Evolutionary conservation across 2,329 filamentous ascomycete species (phyloP).

Genomic region (Purpureocillium takamizusanense): DNA sequence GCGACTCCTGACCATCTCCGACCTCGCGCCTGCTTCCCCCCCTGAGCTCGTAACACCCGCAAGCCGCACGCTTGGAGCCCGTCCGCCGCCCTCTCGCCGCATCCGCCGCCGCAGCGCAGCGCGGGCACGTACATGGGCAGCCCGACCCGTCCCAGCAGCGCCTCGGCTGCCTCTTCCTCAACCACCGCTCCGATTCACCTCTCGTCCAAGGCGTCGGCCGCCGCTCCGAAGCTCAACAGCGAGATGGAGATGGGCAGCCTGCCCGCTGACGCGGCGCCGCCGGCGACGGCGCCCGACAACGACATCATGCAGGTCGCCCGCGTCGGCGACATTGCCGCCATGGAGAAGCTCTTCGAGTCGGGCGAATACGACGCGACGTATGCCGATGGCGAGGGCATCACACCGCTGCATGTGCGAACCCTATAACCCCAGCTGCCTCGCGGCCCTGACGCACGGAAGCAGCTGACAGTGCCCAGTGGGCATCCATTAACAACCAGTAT

Average conservation of each 20-base stretch:
- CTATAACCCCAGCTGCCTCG: not conserved
- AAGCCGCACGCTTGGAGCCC: not conserved
- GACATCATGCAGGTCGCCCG: conserved; percentile 96
- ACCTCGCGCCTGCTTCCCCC: no score
- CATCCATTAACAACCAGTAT: conserved; percentile 97
- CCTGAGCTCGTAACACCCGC: no score
- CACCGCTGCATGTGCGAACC: conserved; percentile 74
- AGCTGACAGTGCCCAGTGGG: conserved; percentile 58
- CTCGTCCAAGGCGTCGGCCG: conserved; percentile 42
- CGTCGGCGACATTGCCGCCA: conserved; percentile 73
- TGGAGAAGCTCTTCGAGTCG: conserved; percentile 82
- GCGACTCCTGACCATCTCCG: no score
- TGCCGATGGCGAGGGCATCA: conserved; percentile 86
- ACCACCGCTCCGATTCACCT: conserved; percentile 40
- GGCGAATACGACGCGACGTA: conserved; percentile 76
- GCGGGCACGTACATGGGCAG: conserved; percentile 29
- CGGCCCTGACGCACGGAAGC: not conserved
- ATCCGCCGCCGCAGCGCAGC: not conserved
- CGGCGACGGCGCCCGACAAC: conserved; percentile 34
- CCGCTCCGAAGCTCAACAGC: conserved; percentile 46
- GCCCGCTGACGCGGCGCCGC: conserved; percentile 22
- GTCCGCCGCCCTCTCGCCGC: not conserved
- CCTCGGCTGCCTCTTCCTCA: conserved; percentile 21
- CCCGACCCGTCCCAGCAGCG: conserved; percentile 23
- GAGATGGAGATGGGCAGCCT: conserved; percentile 47